Evolutionary conservation across 129 eudicot species (phyloP), one percentile per base, ranked within the genome.

Genomic region (Artemisia tridentata): DNA sequence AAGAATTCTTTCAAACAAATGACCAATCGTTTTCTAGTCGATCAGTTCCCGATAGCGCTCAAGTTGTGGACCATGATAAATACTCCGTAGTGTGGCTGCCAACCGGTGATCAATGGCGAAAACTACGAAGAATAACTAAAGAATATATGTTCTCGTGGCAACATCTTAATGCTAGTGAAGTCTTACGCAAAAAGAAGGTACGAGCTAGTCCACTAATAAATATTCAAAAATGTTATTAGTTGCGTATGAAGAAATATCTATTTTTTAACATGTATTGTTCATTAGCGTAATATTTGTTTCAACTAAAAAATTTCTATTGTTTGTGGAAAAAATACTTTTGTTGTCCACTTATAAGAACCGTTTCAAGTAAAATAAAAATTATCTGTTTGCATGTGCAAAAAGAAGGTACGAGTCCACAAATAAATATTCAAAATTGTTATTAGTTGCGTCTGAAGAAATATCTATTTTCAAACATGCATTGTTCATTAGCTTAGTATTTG

Each of bases 71-170:
- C 68, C 86, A 85, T 45, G 16, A 69, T 25, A 72, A 61, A 12
- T 58, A 41, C 71, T 83, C 86, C 60, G 7, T 88, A 1, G 78
- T 75, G 20, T 85, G 83, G 83, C 38, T 79, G 51, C 86, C 83
- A 0, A 65, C 41, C 0, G 59, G 65, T n/a, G 74, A 29, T 12
- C 72, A 72, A 48, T 88, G 91, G 95, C 75, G 88, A 8, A 53
- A 47, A 27, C 66, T 78, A 5, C 67, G 86, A 16, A 80, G 77
- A 72, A 76, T 85, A 34, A 50, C 64, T 31, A 79, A 69, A 74
- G 79, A 79, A 41, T 38, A 25, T 14, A 0, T 74, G 18, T 54
- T 79, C 17, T 52, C 79, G 0, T 1, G 16, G 16, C 66, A 41
- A 29, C 20, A 72, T 15, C 23, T 79, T n/a, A 76, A 79, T 53